These are phyloP conservation scores for Taphrina deformans DNA, from an alignment of 1,139 yeast genomes.

Conservation along the genomic window DNA sequence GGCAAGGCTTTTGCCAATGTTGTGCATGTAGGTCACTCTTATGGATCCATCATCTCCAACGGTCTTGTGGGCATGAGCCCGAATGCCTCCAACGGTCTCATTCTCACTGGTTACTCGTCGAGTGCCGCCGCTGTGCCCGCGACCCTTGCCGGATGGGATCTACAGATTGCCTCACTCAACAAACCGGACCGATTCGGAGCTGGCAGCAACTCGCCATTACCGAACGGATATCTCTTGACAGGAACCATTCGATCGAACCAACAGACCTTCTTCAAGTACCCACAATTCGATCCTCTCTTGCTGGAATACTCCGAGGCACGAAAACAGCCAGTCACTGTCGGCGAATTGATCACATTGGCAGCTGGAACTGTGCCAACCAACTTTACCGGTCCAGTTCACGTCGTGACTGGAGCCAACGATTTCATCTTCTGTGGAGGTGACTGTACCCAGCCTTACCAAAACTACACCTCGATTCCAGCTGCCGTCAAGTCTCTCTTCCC, in stretches of 20 bases:
- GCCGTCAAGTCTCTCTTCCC: constrained; percentile 12
- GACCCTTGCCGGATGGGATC: constrained; percentile 25
- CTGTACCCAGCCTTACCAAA: background rate
- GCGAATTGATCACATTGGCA: constrained; percentile 25
- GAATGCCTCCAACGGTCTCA: constrained; percentile 8
- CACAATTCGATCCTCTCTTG: constrained; percentile 12
- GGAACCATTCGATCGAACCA: constrained; percentile 4
- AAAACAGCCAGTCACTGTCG: constrained; percentile 28
- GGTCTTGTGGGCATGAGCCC: constrained; percentile 29
- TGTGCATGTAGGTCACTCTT: constrained; percentile 32
- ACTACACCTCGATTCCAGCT: background rate
- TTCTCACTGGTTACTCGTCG: constrained; percentile 28
- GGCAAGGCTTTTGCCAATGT: background rate
- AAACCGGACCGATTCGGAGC: constrained; percentile 18
- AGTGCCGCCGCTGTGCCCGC: constrained; percentile 8
- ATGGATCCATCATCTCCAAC: constrained; percentile 26
- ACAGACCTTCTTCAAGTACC: constrained; percentile 26
- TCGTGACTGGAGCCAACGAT: constrained; percentile 25
- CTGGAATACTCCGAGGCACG: constrained; percentile 22
- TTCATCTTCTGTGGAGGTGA: constrained; percentile 30
- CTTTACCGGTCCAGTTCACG: constrained; percentile 30
- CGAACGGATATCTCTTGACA: constrained; percentile 8
- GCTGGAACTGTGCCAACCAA: constrained; percentile 12
- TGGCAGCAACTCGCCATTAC: constrained; percentile 1
- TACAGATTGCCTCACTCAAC: constrained; percentile 15